Base-by-base conservation (phyloP, 257 asterid species). In the Apocynum venetum region DNA sequence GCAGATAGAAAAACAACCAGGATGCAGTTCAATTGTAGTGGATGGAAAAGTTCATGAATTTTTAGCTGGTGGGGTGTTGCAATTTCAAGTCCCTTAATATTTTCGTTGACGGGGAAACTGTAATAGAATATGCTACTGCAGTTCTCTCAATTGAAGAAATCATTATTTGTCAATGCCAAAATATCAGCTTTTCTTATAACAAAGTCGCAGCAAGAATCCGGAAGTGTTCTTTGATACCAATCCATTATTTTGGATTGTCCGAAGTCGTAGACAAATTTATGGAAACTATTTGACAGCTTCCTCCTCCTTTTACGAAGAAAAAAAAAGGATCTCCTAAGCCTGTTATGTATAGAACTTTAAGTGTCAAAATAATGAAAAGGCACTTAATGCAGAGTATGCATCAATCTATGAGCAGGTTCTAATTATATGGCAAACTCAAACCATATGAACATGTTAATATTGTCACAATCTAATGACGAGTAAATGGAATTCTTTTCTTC, bases 21-120 rank as follows among this genome's bases (percentile, higher is more conserved):
- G 98, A 0, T 86, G 93, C 79, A 91, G 97, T 76, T 82, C 67
- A 75, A 85, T 93, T 19, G 91, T 88, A 81, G 89, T 93, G 82
- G 82, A 91, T 75, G 96, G 96, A 13, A 90, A 85, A 80, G 90
- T 93, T 70, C 91, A 88, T 38, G 93, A 91, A 80, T 93, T 91
- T 79, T 71, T 85, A 49, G 86, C 92, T 8, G 84, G 88, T 73
- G 89, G 89, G 31, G 79, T 60, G 47, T 81, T 83, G 80, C 86
- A 86, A 52, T 43, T 76, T 48, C 77, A 43, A 53, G 53, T 71
- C 40, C 73, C 79, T 40, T 84, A 14, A 49, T 82, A 55, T 75
- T 53, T 71, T 75, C 83, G 59, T 78, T 82, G 15, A 57, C 72
- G 56, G 36, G 73, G 5, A 38, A 49, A 55, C 4, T 74, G 52